Evolutionary conservation across 306 rosid species (phyloP), one percentile per base, ranked within the genome.

Genomic region (Oxytropis ochrocephala): DNA sequence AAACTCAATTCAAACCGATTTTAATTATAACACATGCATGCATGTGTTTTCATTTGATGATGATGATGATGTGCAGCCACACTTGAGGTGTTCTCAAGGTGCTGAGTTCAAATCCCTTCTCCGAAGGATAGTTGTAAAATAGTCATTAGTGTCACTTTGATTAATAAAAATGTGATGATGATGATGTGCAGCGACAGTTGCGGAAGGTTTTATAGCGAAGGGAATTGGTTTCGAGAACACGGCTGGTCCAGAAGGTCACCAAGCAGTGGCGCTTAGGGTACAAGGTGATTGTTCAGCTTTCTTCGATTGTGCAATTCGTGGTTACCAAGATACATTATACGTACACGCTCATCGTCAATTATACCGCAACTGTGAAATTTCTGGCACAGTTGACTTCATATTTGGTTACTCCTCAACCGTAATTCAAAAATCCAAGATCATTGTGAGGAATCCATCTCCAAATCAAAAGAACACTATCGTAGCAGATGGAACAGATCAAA

Each of bases 321-420:
- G 84, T 0, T 72, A 76, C 80, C 89, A 86, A 54, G 96, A 89
- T 73, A 78, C 84, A 0, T 21, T 86, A 21, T 89, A 84, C 57
- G 75, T 38, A 5, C 89, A 86, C 7, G 13, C 81, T 7, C 61
- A 82, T 0, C 83, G 88, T 11, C 89, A 86, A 14, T 86, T 88
- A 7, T 38, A 38, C 11, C 43, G 43, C 43, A 8, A 8, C 11
- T 38, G 43, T 38, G 43, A 38, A 38, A 76, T 88, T 54, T 85
- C 91, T 0, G 95, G 95, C 8, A 86, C 90, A 0, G 61, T 88
- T 0, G 95, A 88, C 79, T 88, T 73, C 85, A 88, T 88, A 17
- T 88, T 88, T 12, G 91, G 95, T 0, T 74, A 70, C 13, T 68
- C 85, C 2, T 1, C 82, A 3, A 52, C 74, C 0, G 4, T 84